phyloP scores from a whole-genome alignment of 2,329 filamentous ascomycete species.

The Penicillium corylophilum region DNA sequence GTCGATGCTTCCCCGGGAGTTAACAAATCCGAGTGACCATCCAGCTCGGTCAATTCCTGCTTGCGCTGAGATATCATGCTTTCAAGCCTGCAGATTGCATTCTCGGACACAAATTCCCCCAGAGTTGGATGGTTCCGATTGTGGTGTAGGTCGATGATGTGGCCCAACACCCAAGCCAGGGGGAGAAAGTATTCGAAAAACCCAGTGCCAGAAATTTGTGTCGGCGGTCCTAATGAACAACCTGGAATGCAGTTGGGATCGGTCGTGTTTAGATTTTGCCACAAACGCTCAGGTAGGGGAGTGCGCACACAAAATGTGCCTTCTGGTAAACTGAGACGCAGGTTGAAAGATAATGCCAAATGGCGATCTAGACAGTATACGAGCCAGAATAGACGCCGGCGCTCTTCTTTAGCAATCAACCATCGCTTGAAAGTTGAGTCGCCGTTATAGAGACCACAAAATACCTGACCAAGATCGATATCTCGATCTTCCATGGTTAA shows the following conservation, averaged over 20 bases:
- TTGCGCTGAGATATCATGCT: constrained; percentile 42
- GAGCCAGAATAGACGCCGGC: constrained; percentile 51
- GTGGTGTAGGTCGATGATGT: constrained; percentile 52
- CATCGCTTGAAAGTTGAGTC: constrained; percentile 21
- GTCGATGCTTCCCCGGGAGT: not conserved
- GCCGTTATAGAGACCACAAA: constrained; percentile 40
- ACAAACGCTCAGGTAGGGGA: constrained; percentile 44
- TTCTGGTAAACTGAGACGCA: constrained; percentile 47
- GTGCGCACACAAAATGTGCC: constrained; percentile 40
- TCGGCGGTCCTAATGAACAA: constrained; percentile 39
- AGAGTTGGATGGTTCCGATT: constrained; percentile 46
- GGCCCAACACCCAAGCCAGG: constrained; percentile 50
- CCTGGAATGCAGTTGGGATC: constrained; percentile 32
- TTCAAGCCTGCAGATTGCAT: constrained; percentile 37
- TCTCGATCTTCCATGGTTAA: constrained; percentile 43
- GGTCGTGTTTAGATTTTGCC: constrained; percentile 42
- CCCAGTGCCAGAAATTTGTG: constrained; percentile 40
- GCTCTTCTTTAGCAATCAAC: constrained; percentile 39
- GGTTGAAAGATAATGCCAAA: constrained; percentile 50
- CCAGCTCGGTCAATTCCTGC: constrained; percentile 37
- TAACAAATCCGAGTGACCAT: constrained; percentile 18
- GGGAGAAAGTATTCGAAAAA: constrained; percentile 55
- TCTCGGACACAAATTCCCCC: constrained; percentile 36
- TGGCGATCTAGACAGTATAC: constrained; percentile 51
- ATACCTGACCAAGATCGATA: constrained; percentile 32